These are phyloP conservation scores for Cyberlindnera maritima DNA, from an alignment of 805 yeast genomes.

Conservation along the genomic window DNA sequence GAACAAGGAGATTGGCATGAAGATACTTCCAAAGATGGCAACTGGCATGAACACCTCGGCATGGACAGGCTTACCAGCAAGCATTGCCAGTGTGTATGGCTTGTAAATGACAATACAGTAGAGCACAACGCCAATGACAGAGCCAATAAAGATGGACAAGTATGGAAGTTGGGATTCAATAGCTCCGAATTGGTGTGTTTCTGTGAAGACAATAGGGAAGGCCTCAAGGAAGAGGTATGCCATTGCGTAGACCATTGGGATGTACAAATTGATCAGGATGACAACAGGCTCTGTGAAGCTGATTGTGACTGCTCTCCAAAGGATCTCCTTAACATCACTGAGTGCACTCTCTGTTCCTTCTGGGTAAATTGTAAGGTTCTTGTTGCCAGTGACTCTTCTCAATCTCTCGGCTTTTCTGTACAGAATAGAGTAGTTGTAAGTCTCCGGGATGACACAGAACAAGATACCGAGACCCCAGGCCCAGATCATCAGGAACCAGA, in stretches of 20 bases:
- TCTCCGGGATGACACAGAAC: slow-evolving; percentile 48
- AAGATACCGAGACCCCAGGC: slow-evolving; percentile 37
- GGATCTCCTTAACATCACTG: slow-evolving; percentile 30
- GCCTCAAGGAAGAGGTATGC: slow-evolving; percentile 60
- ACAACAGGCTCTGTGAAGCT: slow-evolving; percentile 55
- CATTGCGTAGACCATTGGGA: slow-evolving; percentile 50
- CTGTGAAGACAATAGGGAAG: slow-evolving; percentile 53
- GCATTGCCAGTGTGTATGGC: slow-evolving; percentile 27
- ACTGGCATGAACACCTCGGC: slow-evolving; percentile 46
- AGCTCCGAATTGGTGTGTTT: slow-evolving; percentile 43
- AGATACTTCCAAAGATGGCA: slow-evolving; percentile 39
- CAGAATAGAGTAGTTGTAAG: slow-evolving; percentile 42
- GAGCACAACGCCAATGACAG: slow-evolving; percentile 34
- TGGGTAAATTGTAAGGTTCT: slow-evolving; percentile 36
- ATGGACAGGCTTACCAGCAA: slow-evolving; percentile 27
- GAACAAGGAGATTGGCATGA: slow-evolving; percentile 43
- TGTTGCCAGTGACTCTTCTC: slow-evolving; percentile 47
- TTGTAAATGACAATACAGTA: slow-evolving; percentile 27
- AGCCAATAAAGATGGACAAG: slow-evolving; percentile 46
- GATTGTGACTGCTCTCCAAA: slow-evolving; percentile 49
- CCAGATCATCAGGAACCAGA: slow-evolving; percentile 47
- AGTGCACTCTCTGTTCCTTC: slow-evolving; percentile 19
- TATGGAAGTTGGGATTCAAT: slow-evolving; percentile 48
- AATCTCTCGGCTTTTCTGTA: slow-evolving; percentile 47
- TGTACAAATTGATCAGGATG: slow-evolving; percentile 48